Evolutionary conservation across 257 asterid species (phyloP), one percentile per base, ranked within the genome.

Genomic region (Solanum verrucosum): DNA sequence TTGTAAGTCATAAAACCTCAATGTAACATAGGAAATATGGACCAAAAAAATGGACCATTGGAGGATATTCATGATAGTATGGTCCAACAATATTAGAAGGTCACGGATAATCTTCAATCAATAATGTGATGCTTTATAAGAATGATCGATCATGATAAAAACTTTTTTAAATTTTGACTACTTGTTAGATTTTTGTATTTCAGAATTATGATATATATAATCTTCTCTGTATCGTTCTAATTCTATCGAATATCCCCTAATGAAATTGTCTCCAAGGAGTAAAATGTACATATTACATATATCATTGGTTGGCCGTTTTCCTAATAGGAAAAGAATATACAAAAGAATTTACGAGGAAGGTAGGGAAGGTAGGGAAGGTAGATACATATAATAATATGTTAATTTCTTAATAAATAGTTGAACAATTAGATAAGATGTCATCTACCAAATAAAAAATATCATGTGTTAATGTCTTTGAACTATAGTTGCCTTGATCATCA

Each of bases 401-500:
- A 40, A 42, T 78, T 78, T n/a, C 34, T n/a, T 12, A 78, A 42
- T 78, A 14, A 56, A 16, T 34, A 46, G 5, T 15, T 63, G 83
- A 85, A 83, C 74, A 60, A 88, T 65, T 74, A 18, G 52, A 84
- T 88, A 87, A 84, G 71, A 86, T 23, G 59, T 25, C 23, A 40
- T 65, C 74, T 14, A 65, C 33, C 49, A 83, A 71, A 73, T 20
- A 6, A 29, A 67, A 29, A 70, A 29, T 1, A 81, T 67, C 90
- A 91, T 91, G 93, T 91, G 93, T 84, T 87, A 75, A 25, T 89
- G 91, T 87, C 59, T 75, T 16, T 6, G 63, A 75, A 27, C 14
- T 9, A 29, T 37, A 49, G 60, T 44, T 90, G 89, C 74, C 87
- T 85, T 83, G 78, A 71, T 73, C 82, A 72, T 37, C 78, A 88